These are phyloP conservation scores for Dujonia santamariae DNA, from an alignment of 1,139 yeast species.

Conservation along the genomic window DNA sequence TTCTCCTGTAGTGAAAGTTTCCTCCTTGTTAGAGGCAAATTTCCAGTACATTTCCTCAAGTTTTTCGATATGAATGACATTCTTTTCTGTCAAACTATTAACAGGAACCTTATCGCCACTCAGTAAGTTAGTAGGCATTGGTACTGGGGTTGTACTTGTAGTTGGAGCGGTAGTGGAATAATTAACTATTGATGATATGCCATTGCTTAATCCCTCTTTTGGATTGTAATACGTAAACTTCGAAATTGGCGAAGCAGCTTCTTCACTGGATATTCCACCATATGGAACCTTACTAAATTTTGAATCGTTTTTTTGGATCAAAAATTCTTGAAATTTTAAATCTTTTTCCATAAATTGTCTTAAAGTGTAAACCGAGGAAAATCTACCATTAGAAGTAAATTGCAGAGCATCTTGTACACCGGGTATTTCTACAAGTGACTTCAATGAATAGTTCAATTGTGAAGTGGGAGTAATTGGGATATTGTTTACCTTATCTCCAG, in stretches of 20 bases:
- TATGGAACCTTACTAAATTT: slow-evolving; percentile 14
- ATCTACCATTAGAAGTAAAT: slow-evolving; percentile 23
- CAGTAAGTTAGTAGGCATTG: background rate
- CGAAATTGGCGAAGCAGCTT: background rate
- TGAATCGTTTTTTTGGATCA: slow-evolving; percentile 20
- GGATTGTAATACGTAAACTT: background rate
- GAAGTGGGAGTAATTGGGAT: slow-evolving; percentile 24
- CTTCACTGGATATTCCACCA: background rate
- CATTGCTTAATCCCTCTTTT: background rate
- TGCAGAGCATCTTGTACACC: slow-evolving; percentile 26
- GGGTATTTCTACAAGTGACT: slow-evolving; percentile 16
- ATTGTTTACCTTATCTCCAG: slow-evolving; percentile 2
- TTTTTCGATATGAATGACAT: slow-evolving; percentile 20
- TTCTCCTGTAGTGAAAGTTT: background rate
- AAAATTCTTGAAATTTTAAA: slow-evolving; percentile 34
- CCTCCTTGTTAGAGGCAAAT: slow-evolving; percentile 26
- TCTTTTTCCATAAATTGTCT: slow-evolving; percentile 55
- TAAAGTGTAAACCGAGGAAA: slow-evolving; percentile 45
- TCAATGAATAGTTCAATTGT: slow-evolving; percentile 25
- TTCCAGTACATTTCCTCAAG: slow-evolving; percentile 49
- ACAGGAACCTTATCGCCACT: background rate
- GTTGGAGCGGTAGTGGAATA: background rate
- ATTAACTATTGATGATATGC: background rate
- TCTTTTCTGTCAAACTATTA: slow-evolving; percentile 17
- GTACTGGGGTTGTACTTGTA: background rate